phyloP scores from a whole-genome alignment of 257 asterid species.

The Solanum chilense region DNA sequence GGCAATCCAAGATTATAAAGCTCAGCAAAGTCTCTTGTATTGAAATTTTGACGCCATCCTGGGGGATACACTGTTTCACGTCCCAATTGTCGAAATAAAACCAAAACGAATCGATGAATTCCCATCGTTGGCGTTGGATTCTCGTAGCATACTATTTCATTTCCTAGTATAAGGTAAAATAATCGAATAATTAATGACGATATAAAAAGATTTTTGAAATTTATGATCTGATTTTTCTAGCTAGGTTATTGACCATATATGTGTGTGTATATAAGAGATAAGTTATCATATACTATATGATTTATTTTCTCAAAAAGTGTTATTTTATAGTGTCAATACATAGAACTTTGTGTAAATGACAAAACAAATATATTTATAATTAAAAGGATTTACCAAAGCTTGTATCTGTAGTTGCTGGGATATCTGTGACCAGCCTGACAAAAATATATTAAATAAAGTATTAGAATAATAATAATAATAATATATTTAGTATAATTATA shows the following conservation, averaged over 20 bases:
- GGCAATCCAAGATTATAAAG: conserved; percentile 28
- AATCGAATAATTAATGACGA: background rate
- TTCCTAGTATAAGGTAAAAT: background rate
- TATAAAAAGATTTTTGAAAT: background rate
- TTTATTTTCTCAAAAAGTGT: background rate
- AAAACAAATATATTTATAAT: too few relatives aligned
- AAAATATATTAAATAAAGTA: background rate
- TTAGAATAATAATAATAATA: background rate
- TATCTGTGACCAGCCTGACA: conserved; percentile 68
- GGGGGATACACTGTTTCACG: background rate
- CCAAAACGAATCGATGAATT: conserved; percentile 35
- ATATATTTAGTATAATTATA: background rate
- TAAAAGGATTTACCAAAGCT: conserved; percentile 30
- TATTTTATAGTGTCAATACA: background rate
- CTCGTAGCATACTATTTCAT: conserved; percentile 29
- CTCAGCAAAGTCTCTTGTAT: conserved; percentile 11
- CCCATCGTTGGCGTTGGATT: conserved; percentile 36
- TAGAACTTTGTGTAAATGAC: background rate
- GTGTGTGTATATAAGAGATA: background rate
- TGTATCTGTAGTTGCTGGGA: conserved; percentile 69
- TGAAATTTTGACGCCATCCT: background rate
- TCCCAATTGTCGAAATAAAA: conserved; percentile 18
- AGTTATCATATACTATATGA: background rate
- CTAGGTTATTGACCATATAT: background rate
- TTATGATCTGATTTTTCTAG: background rate